Evolutionary conservation across 805 yeast genomes (phyloP), one percentile per base, ranked within the genome.

Genomic region (Candida taoyuanica): DNA sequence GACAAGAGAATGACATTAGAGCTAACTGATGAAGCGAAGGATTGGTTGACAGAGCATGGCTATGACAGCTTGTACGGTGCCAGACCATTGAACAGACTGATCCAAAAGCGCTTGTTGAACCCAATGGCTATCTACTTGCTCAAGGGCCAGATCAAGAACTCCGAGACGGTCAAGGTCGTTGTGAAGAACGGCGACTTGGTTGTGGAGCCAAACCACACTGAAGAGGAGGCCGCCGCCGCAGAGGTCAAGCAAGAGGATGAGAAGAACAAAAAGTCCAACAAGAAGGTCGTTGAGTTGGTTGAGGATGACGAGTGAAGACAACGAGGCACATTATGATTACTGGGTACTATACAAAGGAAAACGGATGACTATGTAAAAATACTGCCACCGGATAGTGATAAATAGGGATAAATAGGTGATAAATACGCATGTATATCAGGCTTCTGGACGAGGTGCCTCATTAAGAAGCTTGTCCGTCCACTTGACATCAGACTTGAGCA

Each of bases 41-140:
- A 71, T 12, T 81, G 93, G 82, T 67, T 93, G 27, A 79, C 91
- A 4, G 78, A 81, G 20, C 70, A 83, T 48, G 98, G 98, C 3
- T 93, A 91, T 59, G 97, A 91, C 56, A 85, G 86, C 23, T 62
- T 81, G 30, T 93, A 91, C 56, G 98, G 98, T 50, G 98, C 98
- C 0, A 76, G 98, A 57, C 98, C 98, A 9, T 71, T 93, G 60
- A 91, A 93, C 68, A 76, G 98, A 53, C 72, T 88, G 36, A 78
- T 91, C 43, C 95, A 88, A 59, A 85, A 82, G 66, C 65, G 73
- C 46, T 58, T 93, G n/a, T 68, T 93, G 60, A 89, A 89, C 58
- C 95, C 97, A 17, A 72, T 93, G 75, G 95, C 98, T 3, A 70
- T 76, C 53, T 65, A 73, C 51, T 58, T 93, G 68, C 75, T 93